Evolutionary conservation across 2,329 filamentous ascomycete species (phyloP), one percentile per base, ranked within the genome.

Genomic region (Cadophora gregata): DNA sequence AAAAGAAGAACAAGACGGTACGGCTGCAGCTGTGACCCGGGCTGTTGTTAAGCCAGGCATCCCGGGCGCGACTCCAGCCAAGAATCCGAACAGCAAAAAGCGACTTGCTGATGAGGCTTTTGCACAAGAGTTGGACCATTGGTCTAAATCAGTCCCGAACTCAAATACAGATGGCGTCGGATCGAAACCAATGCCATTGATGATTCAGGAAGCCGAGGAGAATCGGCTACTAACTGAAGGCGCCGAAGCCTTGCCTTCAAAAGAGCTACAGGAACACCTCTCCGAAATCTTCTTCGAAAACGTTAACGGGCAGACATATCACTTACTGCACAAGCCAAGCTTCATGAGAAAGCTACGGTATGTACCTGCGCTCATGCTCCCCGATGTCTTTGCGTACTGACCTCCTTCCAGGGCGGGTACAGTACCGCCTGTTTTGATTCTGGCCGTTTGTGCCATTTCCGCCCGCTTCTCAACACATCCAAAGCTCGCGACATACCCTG

Each of bases 391-490:
- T 16, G 51, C 5, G 19, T 64, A 47, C 68, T 69, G 48, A 72
- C 62, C 73, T 72, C 25, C 61, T 36, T 62, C 69, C 36, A 93
- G 90, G 74, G 86, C 89, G 67, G 91, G 92, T 33, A 90, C 90
- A 1, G 83, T 98, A 14, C 95, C 96, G 0, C 96, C 96, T 0
- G 95, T 98, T 12, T 82, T 99, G 16, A 88, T 96, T 62, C 85
- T 99, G n/a, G 93, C 95, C 7, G 92, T 99, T 10, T 98, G 96
- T 79, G 95, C 95, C 25, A 89, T 98, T 53, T 93, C 96, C n/a
- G 95, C 95, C 47, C 90, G 96, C 48, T 99, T 98, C 77, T 97
- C 95, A 1, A 92, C 89, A 24, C 95, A 97, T 77, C 93, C 95
- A 0, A 89, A 90, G 74, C 84, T 97, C 68, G 89, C 86, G 71